Conservation (phyloP, 257 asterid genomes). For the Lithospermum erythrorhizon region DNA sequence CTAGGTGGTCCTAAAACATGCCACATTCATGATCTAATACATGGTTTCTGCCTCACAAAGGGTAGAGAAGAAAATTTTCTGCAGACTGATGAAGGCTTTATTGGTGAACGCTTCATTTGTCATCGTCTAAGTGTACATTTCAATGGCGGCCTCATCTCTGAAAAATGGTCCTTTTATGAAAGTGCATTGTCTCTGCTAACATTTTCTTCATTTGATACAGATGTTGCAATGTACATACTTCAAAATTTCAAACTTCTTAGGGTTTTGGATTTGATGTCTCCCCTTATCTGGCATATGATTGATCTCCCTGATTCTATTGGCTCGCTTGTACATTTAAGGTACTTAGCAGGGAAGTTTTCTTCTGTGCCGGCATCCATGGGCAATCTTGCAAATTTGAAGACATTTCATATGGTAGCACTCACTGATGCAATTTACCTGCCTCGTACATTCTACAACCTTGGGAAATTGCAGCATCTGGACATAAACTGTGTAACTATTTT, state of each 20-base stretch:
- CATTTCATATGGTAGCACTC: not conserved
- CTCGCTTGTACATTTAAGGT: not conserved
- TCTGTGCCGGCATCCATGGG: not conserved
- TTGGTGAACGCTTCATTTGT: too few species aligned
- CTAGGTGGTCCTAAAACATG: not conserved
- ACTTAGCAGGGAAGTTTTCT: not conserved
- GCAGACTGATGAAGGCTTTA: too few species aligned
- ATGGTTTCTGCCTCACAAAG: not conserved
- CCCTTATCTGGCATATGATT: too few species aligned
- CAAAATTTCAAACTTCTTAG: not conserved
- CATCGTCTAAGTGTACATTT: too few species aligned
- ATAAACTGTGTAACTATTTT: not conserved
- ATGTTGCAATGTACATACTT: not conserved
- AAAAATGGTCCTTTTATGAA: not conserved
- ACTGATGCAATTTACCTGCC: too few species aligned
- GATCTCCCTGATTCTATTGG: not conserved
- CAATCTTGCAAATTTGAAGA: slow-evolving; percentile 3
- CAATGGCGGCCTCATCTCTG: too few species aligned
- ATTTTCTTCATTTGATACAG: not conserved
- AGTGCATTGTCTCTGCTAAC: not conserved
- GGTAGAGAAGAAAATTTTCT: not conserved
- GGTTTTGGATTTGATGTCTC: not conserved
- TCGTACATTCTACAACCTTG: not conserved
- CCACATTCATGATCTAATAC: not conserved
- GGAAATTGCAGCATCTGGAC: slow-evolving; percentile 6